Percentiles rank a stretch among this genome's conserved stretches.
These are phyloP conservation scores for Tolypocladium cylindrosporum DNA, from an alignment of 2,329 filamentous ascomycete genomes.

Conservation along the genomic window DNA sequence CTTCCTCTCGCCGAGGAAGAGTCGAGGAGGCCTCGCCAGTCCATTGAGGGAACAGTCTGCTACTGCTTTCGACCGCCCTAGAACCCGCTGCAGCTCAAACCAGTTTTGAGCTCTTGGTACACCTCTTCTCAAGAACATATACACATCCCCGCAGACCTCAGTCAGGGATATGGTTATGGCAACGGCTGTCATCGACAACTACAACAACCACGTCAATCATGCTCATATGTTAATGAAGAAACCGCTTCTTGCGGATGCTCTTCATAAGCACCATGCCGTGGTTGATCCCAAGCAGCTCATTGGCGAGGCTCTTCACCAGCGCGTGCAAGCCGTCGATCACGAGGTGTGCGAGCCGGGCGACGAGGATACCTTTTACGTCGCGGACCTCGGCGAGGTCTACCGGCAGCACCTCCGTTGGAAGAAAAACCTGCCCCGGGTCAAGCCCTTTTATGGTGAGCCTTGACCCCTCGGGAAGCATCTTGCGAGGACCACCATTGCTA, in stretches of 20 bases:
- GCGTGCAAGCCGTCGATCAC: slow-evolving; percentile 74
- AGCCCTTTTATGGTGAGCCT: slow-evolving; percentile 82
- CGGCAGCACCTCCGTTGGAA: slow-evolving; percentile 98
- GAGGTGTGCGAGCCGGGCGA: slow-evolving; percentile 85
- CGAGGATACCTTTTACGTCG: slow-evolving; percentile 97
- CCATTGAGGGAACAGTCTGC: slow-evolving; percentile 80
- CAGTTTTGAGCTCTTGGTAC: not conserved
- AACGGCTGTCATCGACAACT: slow-evolving; percentile 47
- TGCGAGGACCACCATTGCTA: not conserved
- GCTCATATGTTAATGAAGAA: slow-evolving; percentile 37
- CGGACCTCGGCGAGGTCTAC: slow-evolving; percentile 96
- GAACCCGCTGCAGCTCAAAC: slow-evolving; percentile 35
- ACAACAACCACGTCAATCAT: slow-evolving; percentile 39
- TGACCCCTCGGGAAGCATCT: not conserved
- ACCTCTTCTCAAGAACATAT: not conserved
- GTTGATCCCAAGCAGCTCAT: slow-evolving; percentile 67
- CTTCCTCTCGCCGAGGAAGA: slow-evolving; percentile 99
- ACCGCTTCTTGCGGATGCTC: slow-evolving; percentile 25
- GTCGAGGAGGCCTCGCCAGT: slow-evolving; percentile 97
- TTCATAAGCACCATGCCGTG: slow-evolving; percentile 29
- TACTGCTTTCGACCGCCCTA: slow-evolving; percentile 97
- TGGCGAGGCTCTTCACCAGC: slow-evolving; percentile 75
- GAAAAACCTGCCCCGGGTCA: slow-evolving; percentile 81
- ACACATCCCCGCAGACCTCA: slow-evolving; percentile 1
- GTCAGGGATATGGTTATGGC: slow-evolving; percentile 55